These are phyloP conservation scores for Piper betle DNA, from an alignment of 164 flowering plant species.

Conservation along the genomic window DNA sequence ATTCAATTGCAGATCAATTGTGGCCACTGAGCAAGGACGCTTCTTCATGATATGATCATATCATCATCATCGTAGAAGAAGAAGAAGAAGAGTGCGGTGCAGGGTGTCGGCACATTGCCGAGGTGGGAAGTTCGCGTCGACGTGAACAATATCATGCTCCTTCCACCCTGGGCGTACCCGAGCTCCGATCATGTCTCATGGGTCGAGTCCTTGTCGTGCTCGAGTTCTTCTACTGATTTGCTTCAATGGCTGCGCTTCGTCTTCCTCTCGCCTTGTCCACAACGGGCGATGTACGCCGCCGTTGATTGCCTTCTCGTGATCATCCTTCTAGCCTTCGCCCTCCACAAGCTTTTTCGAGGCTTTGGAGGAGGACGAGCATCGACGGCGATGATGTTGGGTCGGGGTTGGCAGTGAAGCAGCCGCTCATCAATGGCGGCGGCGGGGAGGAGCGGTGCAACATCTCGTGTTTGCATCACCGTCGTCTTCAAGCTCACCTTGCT, in stretches of 20 bases:
- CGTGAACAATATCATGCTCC: background rate
- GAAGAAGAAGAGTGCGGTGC: background rate
- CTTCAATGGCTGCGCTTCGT: slow-evolving; percentile 63
- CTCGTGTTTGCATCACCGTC: slow-evolving; percentile 15
- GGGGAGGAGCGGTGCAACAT: background rate
- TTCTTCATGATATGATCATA: no score
- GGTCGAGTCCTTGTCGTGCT: background rate
- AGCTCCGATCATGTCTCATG: background rate
- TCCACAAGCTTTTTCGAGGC: slow-evolving; percentile 37
- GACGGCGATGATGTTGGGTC: background rate
- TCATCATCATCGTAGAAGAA: no score
- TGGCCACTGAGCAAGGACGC: no score
- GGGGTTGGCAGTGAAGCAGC: slow-evolving; percentile 21
- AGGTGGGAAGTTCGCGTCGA: background rate
- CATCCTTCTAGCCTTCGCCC: slow-evolving; percentile 21
- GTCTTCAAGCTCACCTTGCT: slow-evolving; percentile 47
- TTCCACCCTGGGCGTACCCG: background rate
- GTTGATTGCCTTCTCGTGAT: slow-evolving; percentile 45
- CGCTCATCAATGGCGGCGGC: slow-evolving; percentile 16
- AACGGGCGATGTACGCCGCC: slow-evolving; percentile 41
- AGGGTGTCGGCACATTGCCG: background rate
- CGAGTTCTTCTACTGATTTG: background rate
- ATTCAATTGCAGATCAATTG: no score
- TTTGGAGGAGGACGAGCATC: slow-evolving; percentile 3
- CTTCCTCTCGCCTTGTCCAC: slow-evolving; percentile 82